Evolutionary conservation across 2,329 filamentous ascomycete genomes (phyloP).

Genomic region (Clarireedia sp.): DNA sequence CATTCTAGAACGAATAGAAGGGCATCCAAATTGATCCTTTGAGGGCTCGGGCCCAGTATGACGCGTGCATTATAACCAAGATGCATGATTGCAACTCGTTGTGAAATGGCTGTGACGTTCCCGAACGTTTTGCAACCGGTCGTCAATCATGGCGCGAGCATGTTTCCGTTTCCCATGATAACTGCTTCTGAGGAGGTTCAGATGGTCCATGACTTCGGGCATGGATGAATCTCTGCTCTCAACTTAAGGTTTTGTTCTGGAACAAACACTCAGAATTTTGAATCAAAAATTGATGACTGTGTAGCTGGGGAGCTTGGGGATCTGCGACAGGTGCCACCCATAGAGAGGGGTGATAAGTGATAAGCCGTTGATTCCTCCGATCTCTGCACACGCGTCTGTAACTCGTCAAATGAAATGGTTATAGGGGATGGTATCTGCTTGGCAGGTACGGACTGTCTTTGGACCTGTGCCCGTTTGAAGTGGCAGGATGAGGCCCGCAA

Average conservation of each 20-base stretch:
- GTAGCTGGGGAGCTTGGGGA: slow-evolving; percentile 1
- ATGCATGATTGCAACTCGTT: slow-evolving; percentile 4
- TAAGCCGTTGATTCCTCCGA: slow-evolving; percentile 2
- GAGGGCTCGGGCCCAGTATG: background rate
- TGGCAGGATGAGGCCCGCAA: slow-evolving; percentile 1
- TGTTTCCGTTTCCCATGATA: background rate
- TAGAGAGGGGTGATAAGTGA: background rate
- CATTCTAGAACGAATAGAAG: too few species aligned
- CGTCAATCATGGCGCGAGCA: background rate
- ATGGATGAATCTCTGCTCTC: background rate
- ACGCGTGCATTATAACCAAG: background rate
- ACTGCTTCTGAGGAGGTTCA: background rate
- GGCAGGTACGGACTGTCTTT: background rate
- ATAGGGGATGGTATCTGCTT: background rate
- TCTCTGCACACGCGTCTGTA: background rate
- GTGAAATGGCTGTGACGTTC: background rate
- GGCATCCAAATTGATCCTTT: too few species aligned
- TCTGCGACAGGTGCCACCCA: background rate
- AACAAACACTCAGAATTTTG: background rate
- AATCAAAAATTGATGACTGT: slow-evolving; percentile 1
- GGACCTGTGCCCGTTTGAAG: background rate
- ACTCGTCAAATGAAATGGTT: background rate
- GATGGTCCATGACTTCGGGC: background rate
- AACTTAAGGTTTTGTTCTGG: background rate
- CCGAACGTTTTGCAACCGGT: background rate